A percentile compares a stretch with the other conserved stretches of the same genome.
phyloP scores from a whole-genome alignment of 495 filamentous ascomycete genomes.

The Neurospora cerealis region DNA sequence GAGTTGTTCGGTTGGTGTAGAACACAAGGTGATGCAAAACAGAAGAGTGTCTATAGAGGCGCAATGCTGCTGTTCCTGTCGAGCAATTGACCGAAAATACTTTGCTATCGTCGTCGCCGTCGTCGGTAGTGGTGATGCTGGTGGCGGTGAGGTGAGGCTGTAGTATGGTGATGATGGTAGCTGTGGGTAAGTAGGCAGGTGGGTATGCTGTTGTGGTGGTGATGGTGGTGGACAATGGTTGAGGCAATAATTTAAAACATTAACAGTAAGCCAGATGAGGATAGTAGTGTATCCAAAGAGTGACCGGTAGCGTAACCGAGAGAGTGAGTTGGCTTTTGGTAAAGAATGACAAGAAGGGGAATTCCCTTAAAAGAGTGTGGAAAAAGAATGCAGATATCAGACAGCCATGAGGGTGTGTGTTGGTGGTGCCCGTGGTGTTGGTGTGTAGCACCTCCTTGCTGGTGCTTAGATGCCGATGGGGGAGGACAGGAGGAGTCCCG shows the following conservation, averaged over 20 bases:
- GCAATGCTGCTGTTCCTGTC: neutral
- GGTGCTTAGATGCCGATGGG: neutral
- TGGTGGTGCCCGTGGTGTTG: neutral
- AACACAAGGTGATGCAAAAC: neutral
- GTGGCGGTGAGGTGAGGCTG: neutral
- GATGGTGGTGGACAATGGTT: neutral
- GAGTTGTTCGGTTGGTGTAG: neutral
- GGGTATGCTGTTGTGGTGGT: neutral
- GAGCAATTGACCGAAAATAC: neutral
- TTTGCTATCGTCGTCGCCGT: neutral
- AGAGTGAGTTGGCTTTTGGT: neutral
- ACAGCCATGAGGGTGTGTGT: neutral
- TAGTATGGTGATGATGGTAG: neutral
- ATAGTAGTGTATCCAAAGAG: neutral
- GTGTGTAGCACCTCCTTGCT: neutral
- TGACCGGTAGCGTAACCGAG: neutral
- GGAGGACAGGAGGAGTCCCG: neutral
- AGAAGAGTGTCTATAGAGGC: neutral
- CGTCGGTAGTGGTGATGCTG: neutral
- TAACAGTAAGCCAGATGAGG: neutral
- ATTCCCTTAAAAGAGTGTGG: neutral
- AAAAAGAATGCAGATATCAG: neutral
- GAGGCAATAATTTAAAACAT: neutral
- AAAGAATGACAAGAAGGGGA: neutral
- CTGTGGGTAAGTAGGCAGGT: neutral